Conservation (phyloP, 352 stramenopile genomes). For the Phytophthora palmivora region DNA sequence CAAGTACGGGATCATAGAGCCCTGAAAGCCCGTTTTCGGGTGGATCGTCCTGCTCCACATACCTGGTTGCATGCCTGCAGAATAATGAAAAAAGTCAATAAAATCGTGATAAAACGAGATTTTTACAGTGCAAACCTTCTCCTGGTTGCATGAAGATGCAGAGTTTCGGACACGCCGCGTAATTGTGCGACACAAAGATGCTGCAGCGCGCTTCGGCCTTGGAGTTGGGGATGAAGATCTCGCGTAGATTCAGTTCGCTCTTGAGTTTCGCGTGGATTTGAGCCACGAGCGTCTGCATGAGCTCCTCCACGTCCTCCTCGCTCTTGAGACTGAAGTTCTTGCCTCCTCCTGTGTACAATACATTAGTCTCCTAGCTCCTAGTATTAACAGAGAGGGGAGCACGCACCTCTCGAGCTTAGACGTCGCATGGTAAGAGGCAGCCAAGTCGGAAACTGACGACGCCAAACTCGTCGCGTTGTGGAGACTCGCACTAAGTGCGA, state of each 20-base stretch:
- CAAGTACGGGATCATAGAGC: slow-evolving; percentile 89
- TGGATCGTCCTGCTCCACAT: slow-evolving; percentile 81
- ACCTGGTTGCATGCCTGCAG: slow-evolving; percentile 64
- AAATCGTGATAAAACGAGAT: background rate
- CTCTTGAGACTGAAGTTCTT: slow-evolving; percentile 86
- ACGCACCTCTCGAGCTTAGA: slow-evolving; percentile 61
- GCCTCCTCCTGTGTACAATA: slow-evolving; percentile 30
- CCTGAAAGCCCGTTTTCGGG: slow-evolving; percentile 83
- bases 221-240: slow-evolving; percentile 90
- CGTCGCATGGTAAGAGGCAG: slow-evolving; percentile 46
- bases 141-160: slow-evolving; percentile 86
- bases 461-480: slow-evolving; percentile 29
- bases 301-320: slow-evolving; percentile 85
- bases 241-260: slow-evolving; percentile 81
- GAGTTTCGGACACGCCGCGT: slow-evolving; percentile 78
- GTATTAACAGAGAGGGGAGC: background rate
- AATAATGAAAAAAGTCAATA: slow-evolving; percentile 6
- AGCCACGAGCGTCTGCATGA: slow-evolving; percentile 84
- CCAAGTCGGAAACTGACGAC: slow-evolving; percentile 20
- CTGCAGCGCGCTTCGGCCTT: slow-evolving; percentile 88
- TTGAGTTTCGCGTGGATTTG: slow-evolving; percentile 90
- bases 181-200: slow-evolving; percentile 88
- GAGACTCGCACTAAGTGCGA: slow-evolving; percentile 29
- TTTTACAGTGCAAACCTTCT: slow-evolving; percentile 34
- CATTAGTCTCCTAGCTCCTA: slow-evolving; percentile 9